Base-by-base conservation (phyloP, 352 stramenopile genomes). In the Elongisporangium undulatum region DNA sequence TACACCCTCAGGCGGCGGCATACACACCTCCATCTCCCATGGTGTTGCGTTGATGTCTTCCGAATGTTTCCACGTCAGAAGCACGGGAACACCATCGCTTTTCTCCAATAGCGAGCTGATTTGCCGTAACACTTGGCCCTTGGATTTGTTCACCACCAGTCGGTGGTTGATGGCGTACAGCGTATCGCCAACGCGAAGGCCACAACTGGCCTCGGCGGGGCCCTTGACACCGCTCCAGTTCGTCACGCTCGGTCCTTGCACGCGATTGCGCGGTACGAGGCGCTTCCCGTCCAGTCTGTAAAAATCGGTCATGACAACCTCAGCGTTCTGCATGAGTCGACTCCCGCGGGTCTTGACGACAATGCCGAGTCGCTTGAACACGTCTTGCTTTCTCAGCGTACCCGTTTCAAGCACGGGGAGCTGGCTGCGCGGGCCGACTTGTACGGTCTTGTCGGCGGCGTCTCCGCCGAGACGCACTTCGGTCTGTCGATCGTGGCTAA, bases 141-240 rank as follows among this genome's bases (percentile, higher is more conserved):
- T 88, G 51, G 82, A 89, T 67, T 93, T 93, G 72, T 95, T 95
- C 60, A 92, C 82, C 15, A 95, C 82, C n/a, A 92, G 77, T 60
- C 80, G 74, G 58, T 92, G 81, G 71, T 95, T 95, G 59, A 95
- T 87, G 39, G 85, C 82, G 65, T 95, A 93, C 41, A 95, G 74
- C 50, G 80, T 87, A 66, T 95, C 85, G 20, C 85, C 83, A 5
- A 84, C 68, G 54, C 85, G 83, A n/a, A 95, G 71, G 4, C 77
- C 83, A 45, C 75, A 75, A 55, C 82, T 91, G 12, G 82, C 79
- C 59, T 95, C 85, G 12, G 77, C 83, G 1, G 85, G 82, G 2
- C 85, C 85, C 49, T 90, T 93, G 10, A 74, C 63, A 57, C 85
- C 83, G 23, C 77, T 69, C 85, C 85, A 95, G 60, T 81, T 86